phyloP scores from a whole-genome alignment of 148 eudicot species.

The Pouteria glomerata region DNA sequence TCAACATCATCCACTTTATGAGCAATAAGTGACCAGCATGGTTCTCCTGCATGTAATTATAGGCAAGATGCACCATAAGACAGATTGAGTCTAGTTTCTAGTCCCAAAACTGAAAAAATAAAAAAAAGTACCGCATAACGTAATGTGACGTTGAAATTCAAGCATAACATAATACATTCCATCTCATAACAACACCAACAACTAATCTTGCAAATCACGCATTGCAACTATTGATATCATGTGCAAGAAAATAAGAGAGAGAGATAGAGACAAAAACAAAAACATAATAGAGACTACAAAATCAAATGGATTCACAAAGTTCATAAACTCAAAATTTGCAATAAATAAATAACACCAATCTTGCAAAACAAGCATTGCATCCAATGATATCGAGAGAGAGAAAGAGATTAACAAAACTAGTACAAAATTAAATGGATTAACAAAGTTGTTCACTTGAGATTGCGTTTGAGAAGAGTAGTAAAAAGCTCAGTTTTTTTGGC shows the following conservation, averaged over 20 bases:
- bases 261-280: no score
- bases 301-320: neutral
- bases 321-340: neutral
- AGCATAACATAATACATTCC: neutral
- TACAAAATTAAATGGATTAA: no score
- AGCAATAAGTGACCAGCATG: slow-evolving; percentile 76
- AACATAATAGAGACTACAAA: no score
- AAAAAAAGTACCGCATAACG: neutral
- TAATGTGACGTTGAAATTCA: neutral
- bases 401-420: no score
- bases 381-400: no score
- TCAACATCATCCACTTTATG: slow-evolving; percentile 59
- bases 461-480: no score
- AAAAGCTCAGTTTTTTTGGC: no score
- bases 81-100: neutral
- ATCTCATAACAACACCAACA: neutral
- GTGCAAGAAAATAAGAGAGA: neutral
- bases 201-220: neutral
- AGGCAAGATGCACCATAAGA: slow-evolving; percentile 1
- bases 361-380: no score
- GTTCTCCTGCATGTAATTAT: slow-evolving; percentile 48
- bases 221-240: neutral
- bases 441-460: no score
- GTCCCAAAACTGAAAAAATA: neutral
- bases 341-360: no score